Base-by-base conservation (phyloP, 2,329 filamentous ascomycete genomes). In the Colletotrichum eremochloae region DNA sequence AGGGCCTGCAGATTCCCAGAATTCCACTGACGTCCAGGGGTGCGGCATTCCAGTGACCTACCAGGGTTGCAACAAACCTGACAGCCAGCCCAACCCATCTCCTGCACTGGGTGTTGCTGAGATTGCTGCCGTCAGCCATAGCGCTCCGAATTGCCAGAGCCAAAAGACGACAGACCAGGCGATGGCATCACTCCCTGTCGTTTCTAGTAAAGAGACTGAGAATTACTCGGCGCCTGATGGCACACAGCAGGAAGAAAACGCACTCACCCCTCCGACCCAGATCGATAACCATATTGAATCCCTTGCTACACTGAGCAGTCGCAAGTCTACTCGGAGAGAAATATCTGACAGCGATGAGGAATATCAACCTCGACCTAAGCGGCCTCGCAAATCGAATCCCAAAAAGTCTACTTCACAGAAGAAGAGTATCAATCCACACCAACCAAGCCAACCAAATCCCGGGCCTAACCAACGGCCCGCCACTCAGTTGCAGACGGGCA, bases 341-440 rank as follows among this genome's bases (percentile, higher is more conserved):
- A 15, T 24, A n/a, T 40, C 15, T 18, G 66, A 72, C 14, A 71
- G 63, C 15, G 70, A 72, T 18, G 70, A 55, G 1, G 70, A 72
- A 4, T 70, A 70, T 29, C 18, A 33, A 18, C 66, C 60, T n/a
- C 48, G n/a, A 14, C 15, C 53, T 29, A 65, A 72, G 53, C 64
- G 42, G 42, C 24, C 61, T 20, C 70, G 53, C 15, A 68, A 60
- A n/a, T 3, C 64, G 9, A 44, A 42, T 12, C 24, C 44, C 29
- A 52, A 18, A 7, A 65, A 69, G 61, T 55, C 61, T 44, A 53
- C 33, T 52, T 5, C 31, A 36, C 53, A 40, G 53, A 60, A 15
- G 44, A 55, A 69, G 20, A 71, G 55, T 20, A 33, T 18, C 15
- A 36, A 11, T 18, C 18, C 31, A 15, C 5, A 14, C 24, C 42